phyloP scores from a whole-genome alignment of 2,329 filamentous ascomycete genomes.

The Hansfordia pulvinata region DNA sequence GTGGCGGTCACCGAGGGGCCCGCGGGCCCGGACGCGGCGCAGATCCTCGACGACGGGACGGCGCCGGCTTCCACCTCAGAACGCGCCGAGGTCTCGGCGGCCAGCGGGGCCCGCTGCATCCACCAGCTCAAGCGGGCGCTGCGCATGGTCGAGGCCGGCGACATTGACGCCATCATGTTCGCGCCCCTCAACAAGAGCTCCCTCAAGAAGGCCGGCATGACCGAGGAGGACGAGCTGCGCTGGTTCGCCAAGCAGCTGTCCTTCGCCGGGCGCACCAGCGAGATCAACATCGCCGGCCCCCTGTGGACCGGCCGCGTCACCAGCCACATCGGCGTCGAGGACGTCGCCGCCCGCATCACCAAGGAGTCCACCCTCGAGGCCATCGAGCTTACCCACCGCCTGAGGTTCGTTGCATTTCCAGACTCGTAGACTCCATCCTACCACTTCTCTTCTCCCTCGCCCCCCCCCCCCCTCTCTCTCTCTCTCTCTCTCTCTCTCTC shows the following conservation, averaged over 20 bases:
- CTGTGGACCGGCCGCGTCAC: constrained; percentile 18
- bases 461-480: too few species aligned
- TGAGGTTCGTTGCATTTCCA: constrained; percentile 8
- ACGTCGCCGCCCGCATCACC: constrained; percentile 14
- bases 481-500: too few species aligned
- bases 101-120: constrained; percentile 11
- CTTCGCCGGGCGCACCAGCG: constrained; percentile 15
- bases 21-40: constrained; percentile 10
- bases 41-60: constrained; percentile 15
- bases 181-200: constrained; percentile 19
- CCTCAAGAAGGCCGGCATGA: constrained; percentile 18
- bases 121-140: constrained; percentile 16
- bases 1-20: constrained; percentile 4
- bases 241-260: constrained; percentile 19
- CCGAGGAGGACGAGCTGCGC: constrained; percentile 19
- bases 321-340: constrained; percentile 16
- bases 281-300: constrained; percentile 16
- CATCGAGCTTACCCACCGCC: constrained; percentile 13
- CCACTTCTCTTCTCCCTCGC: too few species aligned
- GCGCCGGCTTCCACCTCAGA: constrained; percentile 4
- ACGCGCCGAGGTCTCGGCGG: constrained; percentile 11
- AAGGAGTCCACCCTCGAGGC: constrained; percentile 11
- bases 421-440: too few species aligned
- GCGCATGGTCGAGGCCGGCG: constrained; percentile 10
- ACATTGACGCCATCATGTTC: constrained; percentile 18